Evolutionary conservation across 768 basidiomycete species (phyloP).

Genomic region (Chalciporus sphaerocephalus): DNA sequence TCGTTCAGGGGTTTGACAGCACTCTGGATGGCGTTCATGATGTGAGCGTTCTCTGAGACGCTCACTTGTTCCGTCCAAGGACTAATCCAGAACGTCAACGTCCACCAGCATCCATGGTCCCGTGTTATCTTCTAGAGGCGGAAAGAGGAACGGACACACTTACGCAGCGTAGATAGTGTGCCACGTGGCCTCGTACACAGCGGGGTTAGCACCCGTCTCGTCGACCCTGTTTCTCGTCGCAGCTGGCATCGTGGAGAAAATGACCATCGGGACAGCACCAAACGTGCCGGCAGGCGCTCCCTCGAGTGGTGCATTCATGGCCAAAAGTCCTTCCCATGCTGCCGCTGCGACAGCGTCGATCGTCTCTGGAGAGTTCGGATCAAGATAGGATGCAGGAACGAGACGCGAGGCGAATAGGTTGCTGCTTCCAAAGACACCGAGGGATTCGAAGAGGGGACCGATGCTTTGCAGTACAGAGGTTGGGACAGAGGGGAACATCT

Average conservation of each 20-base stretch:
- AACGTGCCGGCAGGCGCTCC: not conserved
- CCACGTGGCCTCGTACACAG: slow-evolving; percentile 11
- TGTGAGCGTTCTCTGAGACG: not conserved
- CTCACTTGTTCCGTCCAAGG: slow-evolving; percentile 15
- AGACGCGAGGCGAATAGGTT: slow-evolving; percentile 19
- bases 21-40: slow-evolving; percentile 6
- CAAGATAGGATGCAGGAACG: slow-evolving; percentile 13
- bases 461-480: slow-evolving; percentile 4
- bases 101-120: no score
- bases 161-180: slow-evolving; percentile 12
- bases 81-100: slow-evolving; percentile 2
- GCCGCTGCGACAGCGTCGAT: slow-evolving; percentile 6
- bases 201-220: slow-evolving; percentile 16
- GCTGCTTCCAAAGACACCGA: slow-evolving; percentile 13
- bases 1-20: slow-evolving; percentile 12
- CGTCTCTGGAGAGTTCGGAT: slow-evolving; percentile 9
- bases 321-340: slow-evolving; percentile 16
- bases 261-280: not conserved
- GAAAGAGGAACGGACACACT: not conserved
- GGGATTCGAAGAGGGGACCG: slow-evolving; percentile 11
- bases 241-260: slow-evolving; percentile 9
- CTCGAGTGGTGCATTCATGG: slow-evolving; percentile 6
- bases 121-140: not conserved
- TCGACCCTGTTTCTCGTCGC: slow-evolving; percentile 4
- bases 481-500: slow-evolving; percentile 15